Conservation (phyloP, 495 filamentous ascomycete genomes). For the Aspergillus carlsbadensis region DNA sequence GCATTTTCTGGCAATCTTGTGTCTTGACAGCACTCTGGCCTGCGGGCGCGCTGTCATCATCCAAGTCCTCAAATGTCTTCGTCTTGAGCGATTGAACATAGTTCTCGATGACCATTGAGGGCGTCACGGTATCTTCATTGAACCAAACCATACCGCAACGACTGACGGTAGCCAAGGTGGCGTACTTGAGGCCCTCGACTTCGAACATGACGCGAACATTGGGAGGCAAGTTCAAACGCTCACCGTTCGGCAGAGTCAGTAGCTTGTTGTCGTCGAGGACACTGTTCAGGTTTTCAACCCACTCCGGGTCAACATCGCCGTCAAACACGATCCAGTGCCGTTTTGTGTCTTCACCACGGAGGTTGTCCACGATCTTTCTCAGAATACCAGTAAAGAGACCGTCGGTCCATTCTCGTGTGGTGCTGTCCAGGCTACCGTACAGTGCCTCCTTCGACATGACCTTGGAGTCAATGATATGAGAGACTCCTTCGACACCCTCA, state of each 20-base stretch:
- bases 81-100: slow-evolving; percentile 81
- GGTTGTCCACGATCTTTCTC: slow-evolving; percentile 97
- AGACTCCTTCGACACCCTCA: slow-evolving; percentile 89
- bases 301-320: slow-evolving; percentile 97
- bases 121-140: slow-evolving; percentile 92
- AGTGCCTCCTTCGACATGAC: slow-evolving; percentile 99
- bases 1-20: slow-evolving; percentile 69
- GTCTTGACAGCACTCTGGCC: slow-evolving; percentile 77
- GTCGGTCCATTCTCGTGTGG: slow-evolving; percentile 97
- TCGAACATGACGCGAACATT: slow-evolving; percentile 99
- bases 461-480: slow-evolving; percentile 97
- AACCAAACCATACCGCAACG: slow-evolving; percentile 99
- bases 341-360: slow-evolving; percentile 93
- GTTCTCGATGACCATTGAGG: slow-evolving; percentile 87
- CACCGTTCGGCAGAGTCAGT: slow-evolving; percentile 92
- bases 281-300: slow-evolving; percentile 99
- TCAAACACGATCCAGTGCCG: slow-evolving; percentile 99
- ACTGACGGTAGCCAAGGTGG: slow-evolving; percentile 94
- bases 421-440: slow-evolving; percentile 93
- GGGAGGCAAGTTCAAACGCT: slow-evolving; percentile 86
- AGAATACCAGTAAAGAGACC: slow-evolving; percentile 97
- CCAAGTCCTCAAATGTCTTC: slow-evolving; percentile 85
- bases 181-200: slow-evolving; percentile 97
- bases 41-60: slow-evolving; percentile 81
- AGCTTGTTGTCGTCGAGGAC: slow-evolving; percentile 99